Evolutionary conservation across 2,329 filamentous ascomycete genomes (phyloP), one percentile per base, ranked within the genome.

Genomic region (Aureobasidium sp.): DNA sequence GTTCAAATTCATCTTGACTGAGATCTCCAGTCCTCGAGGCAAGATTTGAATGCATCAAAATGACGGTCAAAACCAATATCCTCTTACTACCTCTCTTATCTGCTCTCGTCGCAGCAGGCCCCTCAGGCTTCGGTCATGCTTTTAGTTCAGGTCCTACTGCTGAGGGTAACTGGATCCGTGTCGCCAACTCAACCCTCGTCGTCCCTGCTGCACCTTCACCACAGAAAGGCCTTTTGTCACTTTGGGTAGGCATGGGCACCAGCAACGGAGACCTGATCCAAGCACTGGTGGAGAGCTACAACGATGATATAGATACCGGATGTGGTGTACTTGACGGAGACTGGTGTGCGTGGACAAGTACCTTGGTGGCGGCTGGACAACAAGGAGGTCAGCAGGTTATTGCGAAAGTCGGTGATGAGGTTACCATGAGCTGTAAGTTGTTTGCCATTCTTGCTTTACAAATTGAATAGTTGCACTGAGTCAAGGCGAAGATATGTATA

Each of bases 401-500:
- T 2, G 20, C 36, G 13, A 41, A 27, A 2, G 20, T 7, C 2
- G 50, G 34, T 1, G 50, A 41, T 27, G 5, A 29, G 1, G 50
- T 53, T 0, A n/a, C 9, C 2, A 41, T 53, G 50, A 37, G 15
- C 15, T 53, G 36, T 53, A 26, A 29, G 34, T 42, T 20, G 8
- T 9, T n/a, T 39, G 1, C 29, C 12, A 2, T 17, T 20, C 13
- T 39, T 2, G 10, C 10, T 34, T 2, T 34, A 8, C 6, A 9
- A 10, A 8, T 2, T 10, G 9, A 2, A 34, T 34, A 9, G 9
- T 9, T 34, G 2, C 10, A 10, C 32, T 34, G 5, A 34, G 9
- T 7, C 9, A 34, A 10, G 5, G 32, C 29, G 2, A 34, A 67
- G 67, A 78, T 66, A 74, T 76, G 55, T 77, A 70, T 65, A 72